phyloP scores from a whole-genome alignment of 2,329 filamentous ascomycete species.

The Gaeumannomyces sp. region DNA sequence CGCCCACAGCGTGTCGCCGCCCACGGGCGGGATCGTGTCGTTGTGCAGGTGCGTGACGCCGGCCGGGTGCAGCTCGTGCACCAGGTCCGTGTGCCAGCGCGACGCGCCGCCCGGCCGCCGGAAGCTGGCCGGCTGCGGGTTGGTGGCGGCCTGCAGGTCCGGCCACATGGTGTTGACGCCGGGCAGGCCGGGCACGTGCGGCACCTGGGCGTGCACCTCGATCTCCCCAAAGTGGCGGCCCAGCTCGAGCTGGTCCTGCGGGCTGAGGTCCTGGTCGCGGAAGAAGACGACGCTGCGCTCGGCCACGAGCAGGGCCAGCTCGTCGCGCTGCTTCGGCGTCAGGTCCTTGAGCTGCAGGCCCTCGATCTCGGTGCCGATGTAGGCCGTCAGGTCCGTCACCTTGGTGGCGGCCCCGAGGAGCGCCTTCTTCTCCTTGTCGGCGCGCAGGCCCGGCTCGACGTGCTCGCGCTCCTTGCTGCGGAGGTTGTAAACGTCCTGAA shows the following conservation, averaged over 20 bases:
- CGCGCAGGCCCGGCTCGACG: slow-evolving; percentile 56
- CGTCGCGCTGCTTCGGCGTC: slow-evolving; percentile 52
- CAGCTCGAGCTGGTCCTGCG: slow-evolving; percentile 56
- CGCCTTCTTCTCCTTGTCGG: slow-evolving; percentile 57
- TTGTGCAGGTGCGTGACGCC: slow-evolving; percentile 67
- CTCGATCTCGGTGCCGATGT: slow-evolving; percentile 60
- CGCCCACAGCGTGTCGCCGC: slow-evolving; percentile 69
- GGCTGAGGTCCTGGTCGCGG: slow-evolving; percentile 54
- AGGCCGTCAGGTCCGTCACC: slow-evolving; percentile 53
- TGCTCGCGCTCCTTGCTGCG: slow-evolving; percentile 49
- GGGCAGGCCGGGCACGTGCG: slow-evolving; percentile 60
- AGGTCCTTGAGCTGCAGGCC: slow-evolving; percentile 58
- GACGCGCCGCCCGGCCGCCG: slow-evolving; percentile 62
- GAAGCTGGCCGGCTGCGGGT: slow-evolving; percentile 45
- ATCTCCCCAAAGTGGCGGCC: slow-evolving; percentile 60
- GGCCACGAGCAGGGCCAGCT: slow-evolving; percentile 55
- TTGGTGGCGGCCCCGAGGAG: slow-evolving; percentile 56
- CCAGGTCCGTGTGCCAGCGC: slow-evolving; percentile 64
- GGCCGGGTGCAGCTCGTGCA: slow-evolving; percentile 64
- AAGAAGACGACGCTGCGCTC: slow-evolving; percentile 63
- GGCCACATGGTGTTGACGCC: slow-evolving; percentile 68
- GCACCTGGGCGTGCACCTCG: slow-evolving; percentile 64
- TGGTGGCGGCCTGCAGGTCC: slow-evolving; percentile 56
- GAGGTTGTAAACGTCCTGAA: slow-evolving; percentile 65
- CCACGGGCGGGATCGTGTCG: slow-evolving; percentile 56